A percentile compares a stretch with the other conserved stretches of the same genome.
Conservation (phyloP, 2,329 filamentous ascomycete species). For the Aaosphaeria pasadenensis region DNA sequence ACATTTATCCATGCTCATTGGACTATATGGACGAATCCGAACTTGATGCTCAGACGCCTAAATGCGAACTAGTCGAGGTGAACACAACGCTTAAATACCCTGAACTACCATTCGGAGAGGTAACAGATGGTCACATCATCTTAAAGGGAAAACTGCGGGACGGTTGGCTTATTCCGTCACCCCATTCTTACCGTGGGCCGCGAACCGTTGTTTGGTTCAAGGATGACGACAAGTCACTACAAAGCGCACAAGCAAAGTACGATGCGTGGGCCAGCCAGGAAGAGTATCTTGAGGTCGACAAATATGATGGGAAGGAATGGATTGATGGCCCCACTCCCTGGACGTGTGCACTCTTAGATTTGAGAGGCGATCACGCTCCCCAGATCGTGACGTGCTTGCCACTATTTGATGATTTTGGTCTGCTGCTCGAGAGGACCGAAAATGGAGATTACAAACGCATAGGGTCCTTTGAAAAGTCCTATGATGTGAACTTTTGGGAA, state of each 20-base stretch:
- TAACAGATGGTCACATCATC: background rate
- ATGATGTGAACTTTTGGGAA: too few species aligned
- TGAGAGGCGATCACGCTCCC: too few species aligned
- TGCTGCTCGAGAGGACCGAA: too few species aligned
- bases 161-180: background rate
- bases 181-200: background rate
- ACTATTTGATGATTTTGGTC: too few species aligned
- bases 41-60: background rate
- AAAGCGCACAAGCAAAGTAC: background rate
- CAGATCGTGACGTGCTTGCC: too few species aligned
- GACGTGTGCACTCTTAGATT: too few species aligned
- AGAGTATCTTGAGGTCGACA: background rate
- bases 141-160: background rate
- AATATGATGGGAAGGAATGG: too few species aligned
- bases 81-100: background rate
- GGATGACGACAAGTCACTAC: background rate
- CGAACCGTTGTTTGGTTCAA: background rate
- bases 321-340: too few species aligned
- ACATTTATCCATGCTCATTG: background rate
- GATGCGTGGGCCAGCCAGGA: background rate
- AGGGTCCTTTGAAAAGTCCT: too few species aligned
- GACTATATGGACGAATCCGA: background rate
- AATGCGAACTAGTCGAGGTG: background rate
- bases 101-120: background rate
- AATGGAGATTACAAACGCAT: too few species aligned